Percentiles rank a stretch among this genome's conserved stretches.
Conservation (phyloP, 371 early-diverging fungal species). For the Saksenaea vasiformis region DNA sequence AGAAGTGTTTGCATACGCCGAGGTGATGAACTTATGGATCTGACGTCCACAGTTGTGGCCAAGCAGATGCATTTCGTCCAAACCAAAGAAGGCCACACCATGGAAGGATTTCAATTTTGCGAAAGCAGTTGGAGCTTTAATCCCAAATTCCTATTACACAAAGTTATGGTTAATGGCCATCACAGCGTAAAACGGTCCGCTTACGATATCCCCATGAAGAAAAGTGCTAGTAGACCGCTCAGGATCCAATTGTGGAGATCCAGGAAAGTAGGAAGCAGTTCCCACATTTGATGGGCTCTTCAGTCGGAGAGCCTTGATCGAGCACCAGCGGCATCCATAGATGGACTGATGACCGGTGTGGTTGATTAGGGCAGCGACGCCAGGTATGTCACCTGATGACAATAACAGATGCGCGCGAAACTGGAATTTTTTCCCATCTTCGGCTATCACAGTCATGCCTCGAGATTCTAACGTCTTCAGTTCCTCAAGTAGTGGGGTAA, state of each 20-base stretch:
- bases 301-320: background rate
- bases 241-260: no score
- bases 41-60: slow-evolving; percentile 18
- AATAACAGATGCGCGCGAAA: slow-evolving; percentile 5
- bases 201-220: no score
- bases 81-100: slow-evolving; percentile 6
- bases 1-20: background rate
- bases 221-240: no score
- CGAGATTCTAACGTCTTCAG: background rate
- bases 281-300: background rate
- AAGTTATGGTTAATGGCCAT: background rate
- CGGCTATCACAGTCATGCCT: background rate
- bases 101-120: slow-evolving; percentile 8
- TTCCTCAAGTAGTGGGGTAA: slow-evolving; percentile 8
- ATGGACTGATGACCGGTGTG: slow-evolving; percentile 8
- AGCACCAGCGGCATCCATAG: slow-evolving; percentile 10
- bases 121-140: background rate
- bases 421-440: background rate
- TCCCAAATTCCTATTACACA: background rate
- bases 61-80: slow-evolving; percentile 8
- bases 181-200: background rate
- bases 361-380: background rate
- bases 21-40: background rate
- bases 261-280: no score
- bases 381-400: slow-evolving; percentile 11